Evolutionary conservation across 2,329 filamentous ascomycete species (phyloP).

Genomic region (Cytospora leucostoma): DNA sequence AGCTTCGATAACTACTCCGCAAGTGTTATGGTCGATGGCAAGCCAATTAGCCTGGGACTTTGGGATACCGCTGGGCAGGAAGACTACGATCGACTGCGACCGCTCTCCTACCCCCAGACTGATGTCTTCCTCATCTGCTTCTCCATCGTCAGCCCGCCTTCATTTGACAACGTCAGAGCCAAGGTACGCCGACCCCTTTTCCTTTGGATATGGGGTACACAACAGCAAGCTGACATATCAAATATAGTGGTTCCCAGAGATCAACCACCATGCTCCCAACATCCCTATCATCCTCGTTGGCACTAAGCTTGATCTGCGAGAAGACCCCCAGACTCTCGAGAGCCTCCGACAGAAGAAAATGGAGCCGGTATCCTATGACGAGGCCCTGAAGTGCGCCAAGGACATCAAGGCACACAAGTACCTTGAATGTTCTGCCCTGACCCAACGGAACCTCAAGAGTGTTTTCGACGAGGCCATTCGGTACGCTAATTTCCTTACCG

Average conservation of each 20-base stretch:
- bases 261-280: constrained; percentile 92
- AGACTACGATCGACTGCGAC: constrained; percentile 93
- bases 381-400: constrained; percentile 84
- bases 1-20: constrained; percentile 99
- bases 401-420: constrained; percentile 97
- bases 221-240: constrained; percentile 26
- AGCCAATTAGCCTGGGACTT: constrained; percentile 92
- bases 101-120: constrained; percentile 95
- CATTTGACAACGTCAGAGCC: constrained; percentile 97
- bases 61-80: constrained; percentile 99
- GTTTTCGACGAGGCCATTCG: constrained; percentile 98
- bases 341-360: constrained; percentile 87
- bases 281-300: constrained; percentile 97
- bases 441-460: constrained; percentile 95
- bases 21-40: constrained; percentile 98
- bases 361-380: constrained; percentile 95
- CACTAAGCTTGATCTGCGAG: constrained; percentile 93
- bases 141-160: constrained; percentile 95
- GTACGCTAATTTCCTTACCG: constrained; percentile 54
- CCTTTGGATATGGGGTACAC: not conserved
- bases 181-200: constrained; percentile 64
- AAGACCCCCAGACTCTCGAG: constrained; percentile 81
- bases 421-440: constrained; percentile 94
- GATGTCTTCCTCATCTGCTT: constrained; percentile 99
- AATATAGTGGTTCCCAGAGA: constrained; percentile 89